A percentile compares a stretch with the other conserved stretches of the same genome.
Conservation (phyloP, 2,329 filamentous ascomycete species). For the Beauveria australis region DNA sequence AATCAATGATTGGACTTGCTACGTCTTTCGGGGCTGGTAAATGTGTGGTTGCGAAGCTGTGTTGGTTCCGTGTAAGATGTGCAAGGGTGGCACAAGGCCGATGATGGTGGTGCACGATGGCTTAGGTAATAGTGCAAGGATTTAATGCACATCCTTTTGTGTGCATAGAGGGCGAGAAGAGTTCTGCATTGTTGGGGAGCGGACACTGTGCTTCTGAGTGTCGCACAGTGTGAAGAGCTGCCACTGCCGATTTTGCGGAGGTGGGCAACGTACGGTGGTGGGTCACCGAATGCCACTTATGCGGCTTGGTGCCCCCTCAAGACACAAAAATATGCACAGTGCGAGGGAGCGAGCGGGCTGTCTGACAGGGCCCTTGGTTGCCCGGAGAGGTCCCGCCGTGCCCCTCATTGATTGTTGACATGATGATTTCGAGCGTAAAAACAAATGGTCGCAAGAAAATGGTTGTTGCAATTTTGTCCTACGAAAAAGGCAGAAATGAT, state of each 20-base stretch:
- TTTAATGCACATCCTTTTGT: background rate
- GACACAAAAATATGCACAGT: background rate
- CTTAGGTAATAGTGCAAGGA: background rate
- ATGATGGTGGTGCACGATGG: background rate
- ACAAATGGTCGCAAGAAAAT: background rate
- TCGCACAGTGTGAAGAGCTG: background rate
- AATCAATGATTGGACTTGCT: too few relatives aligned
- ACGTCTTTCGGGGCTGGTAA: background rate
- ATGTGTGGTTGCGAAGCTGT: background rate
- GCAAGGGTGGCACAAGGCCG: background rate
- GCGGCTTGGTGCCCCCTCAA: too few relatives aligned
- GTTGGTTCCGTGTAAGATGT: background rate
- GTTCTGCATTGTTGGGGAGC: background rate
- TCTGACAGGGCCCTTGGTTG: slow-evolving; percentile 2
- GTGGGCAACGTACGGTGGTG: too few relatives aligned
- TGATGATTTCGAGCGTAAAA: background rate
- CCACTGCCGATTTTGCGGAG: too few relatives aligned
- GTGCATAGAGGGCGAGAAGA: background rate
- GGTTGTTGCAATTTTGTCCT: too few relatives aligned
- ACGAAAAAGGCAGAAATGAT: background rate
- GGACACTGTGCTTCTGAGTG: background rate
- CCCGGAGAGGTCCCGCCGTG: slow-evolving; percentile 5
- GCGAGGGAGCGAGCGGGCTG: background rate
- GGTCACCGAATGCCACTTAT: too few relatives aligned
- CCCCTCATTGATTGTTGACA: slow-evolving; percentile 9